Evolutionary conservation across 2,329 filamentous ascomycete genomes (phyloP).

Genomic region (Fusarium concolor): DNA sequence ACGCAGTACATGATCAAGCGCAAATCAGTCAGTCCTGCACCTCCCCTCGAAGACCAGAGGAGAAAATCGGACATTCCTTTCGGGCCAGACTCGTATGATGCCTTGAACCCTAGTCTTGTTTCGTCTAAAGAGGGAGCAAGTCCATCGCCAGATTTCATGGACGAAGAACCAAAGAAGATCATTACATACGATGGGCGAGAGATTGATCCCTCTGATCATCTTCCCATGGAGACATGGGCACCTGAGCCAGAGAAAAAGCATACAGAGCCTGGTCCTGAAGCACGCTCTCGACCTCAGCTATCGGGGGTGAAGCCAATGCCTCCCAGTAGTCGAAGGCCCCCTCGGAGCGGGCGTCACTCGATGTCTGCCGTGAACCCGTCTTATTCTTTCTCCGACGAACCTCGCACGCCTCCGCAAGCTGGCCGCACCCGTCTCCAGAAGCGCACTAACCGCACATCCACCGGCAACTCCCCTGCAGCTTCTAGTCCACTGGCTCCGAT

Average conservation of each 20-base stretch:
- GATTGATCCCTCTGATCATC: slow-evolving; percentile 83
- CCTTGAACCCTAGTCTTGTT: slow-evolving; percentile 71
- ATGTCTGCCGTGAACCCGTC: slow-evolving; percentile 53
- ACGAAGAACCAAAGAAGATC: slow-evolving; percentile 72
- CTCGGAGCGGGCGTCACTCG: slow-evolving; percentile 65
- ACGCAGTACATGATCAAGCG: slow-evolving; percentile 68
- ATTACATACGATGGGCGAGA: slow-evolving; percentile 80
- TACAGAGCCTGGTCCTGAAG: slow-evolving; percentile 46
- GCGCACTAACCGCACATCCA: slow-evolving; percentile 63
- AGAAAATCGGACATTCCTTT: slow-evolving; percentile 74
- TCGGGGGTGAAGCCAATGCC: slow-evolving; percentile 66
- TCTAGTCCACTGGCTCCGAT: slow-evolving; percentile 66
- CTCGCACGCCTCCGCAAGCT: slow-evolving; percentile 50
- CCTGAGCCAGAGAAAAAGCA: slow-evolving; percentile 74
- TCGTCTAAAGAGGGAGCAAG: slow-evolving; percentile 48
- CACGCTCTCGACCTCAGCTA: slow-evolving; percentile 58
- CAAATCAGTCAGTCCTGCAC: slow-evolving; percentile 80
- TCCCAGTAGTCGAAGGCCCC: slow-evolving; percentile 61
- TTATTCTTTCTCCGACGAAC: slow-evolving; percentile 50
- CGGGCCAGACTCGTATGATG: slow-evolving; percentile 80
- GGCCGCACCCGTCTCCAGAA: slow-evolving; percentile 74
- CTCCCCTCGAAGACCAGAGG: slow-evolving; percentile 61
- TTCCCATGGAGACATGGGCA: slow-evolving; percentile 81
- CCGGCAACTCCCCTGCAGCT: slow-evolving; percentile 51
- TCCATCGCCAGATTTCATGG: slow-evolving; percentile 54